These are phyloP conservation scores for Spizellomyces sp. DNA, from an alignment of 192 early-diverging fungal species.

Conservation along the genomic window DNA sequence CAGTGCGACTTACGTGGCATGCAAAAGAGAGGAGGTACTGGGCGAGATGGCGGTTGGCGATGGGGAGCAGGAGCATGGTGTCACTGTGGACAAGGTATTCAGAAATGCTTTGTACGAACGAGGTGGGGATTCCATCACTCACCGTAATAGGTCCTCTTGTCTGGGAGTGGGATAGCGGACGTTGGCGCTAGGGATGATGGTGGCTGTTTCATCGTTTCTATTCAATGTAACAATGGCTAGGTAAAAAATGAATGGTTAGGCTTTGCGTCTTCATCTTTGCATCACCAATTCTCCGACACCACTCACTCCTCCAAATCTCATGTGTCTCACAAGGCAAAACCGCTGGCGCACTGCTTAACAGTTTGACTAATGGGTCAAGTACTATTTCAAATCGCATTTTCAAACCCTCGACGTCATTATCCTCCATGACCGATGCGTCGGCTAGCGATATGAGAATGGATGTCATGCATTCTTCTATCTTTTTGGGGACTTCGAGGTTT, in stretches of 20 bases:
- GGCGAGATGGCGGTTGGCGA: constrained; percentile 1
- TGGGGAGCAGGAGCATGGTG: constrained; percentile 5
- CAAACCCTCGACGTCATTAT: too few relatives aligned
- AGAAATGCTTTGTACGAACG: background rate
- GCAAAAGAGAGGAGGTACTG: constrained; percentile 8
- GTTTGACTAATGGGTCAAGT: background rate
- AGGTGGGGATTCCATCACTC: background rate
- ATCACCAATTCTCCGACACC: too few relatives aligned
- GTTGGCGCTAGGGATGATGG: background rate
- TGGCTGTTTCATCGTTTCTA: constrained; percentile 1
- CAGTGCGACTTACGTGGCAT: background rate
- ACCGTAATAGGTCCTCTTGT: constrained; percentile 5
- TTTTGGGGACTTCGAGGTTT: background rate
- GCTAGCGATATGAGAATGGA: background rate
- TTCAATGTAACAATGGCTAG: background rate
- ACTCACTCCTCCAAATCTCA: constrained; percentile 3
- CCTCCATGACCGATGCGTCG: too few relatives aligned
- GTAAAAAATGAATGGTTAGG: background rate
- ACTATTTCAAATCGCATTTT: background rate
- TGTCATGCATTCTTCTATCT: background rate
- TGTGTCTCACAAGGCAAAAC: background rate
- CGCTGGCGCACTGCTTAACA: background rate
- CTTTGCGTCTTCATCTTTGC: too few relatives aligned
- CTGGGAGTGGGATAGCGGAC: background rate
- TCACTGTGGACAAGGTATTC: constrained; percentile 6